Conservation (phyloP, 768 basidiomycete genomes). For the Russula griseocarnosa region DNA sequence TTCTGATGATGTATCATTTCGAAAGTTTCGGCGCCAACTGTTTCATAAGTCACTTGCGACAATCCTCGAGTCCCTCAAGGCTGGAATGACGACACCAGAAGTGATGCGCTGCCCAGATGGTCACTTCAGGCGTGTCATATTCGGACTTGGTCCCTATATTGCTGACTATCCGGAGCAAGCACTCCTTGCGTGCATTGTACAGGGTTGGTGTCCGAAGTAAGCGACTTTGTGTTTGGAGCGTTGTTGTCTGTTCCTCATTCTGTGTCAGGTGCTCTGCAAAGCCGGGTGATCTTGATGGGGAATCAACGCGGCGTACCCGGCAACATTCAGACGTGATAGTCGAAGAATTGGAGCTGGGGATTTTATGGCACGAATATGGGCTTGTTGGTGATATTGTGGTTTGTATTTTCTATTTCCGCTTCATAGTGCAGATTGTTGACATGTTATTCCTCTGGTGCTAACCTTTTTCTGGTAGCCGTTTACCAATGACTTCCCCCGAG, state of each 20-base stretch:
- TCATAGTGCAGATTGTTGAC: too few relatives aligned
- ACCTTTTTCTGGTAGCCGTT: too few relatives aligned
- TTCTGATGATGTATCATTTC: background rate
- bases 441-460: too few relatives aligned
- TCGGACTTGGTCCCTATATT: background rate
- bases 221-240: too few relatives aligned
- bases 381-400: background rate
- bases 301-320: background rate
- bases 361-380: background rate
- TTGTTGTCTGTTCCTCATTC: too few relatives aligned
- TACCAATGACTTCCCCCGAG: too few relatives aligned
- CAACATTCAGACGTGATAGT: background rate
- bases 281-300: too few relatives aligned
- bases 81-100: background rate
- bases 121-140: background rate
- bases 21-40: background rate
- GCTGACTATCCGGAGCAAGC: background rate
- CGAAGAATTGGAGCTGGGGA: background rate
- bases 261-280: background rate
- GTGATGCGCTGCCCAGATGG: background rate
- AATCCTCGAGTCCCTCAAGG: background rate
- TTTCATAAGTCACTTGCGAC: background rate
- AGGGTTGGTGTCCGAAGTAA: slow-evolving; percentile 1
- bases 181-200: background rate
- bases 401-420: too few relatives aligned